Base-by-base conservation (phyloP, 257 asterid species). In the Echium plantagineum region DNA sequence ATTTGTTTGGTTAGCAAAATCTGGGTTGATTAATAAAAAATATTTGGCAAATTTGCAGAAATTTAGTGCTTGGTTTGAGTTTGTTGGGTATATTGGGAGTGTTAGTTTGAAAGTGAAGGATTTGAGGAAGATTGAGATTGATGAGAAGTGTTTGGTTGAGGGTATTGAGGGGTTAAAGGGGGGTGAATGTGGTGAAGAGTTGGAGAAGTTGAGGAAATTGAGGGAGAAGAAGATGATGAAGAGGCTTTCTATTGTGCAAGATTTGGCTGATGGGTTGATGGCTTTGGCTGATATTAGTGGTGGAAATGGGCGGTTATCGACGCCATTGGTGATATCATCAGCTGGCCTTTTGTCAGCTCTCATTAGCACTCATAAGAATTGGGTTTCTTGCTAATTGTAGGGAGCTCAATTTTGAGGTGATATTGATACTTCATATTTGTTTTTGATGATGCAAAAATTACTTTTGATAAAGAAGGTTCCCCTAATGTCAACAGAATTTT, bases 241-340 rank as follows among this genome's bases (percentile, higher is more conserved):
- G 81, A 72, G 83, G 80, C 80, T 91, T 7, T 85, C 96, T 16
- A 74, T 84, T 18, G 70, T 81, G 66, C 96, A 91, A 73, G 96
- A 91, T 70, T 72, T 91, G 58, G 96, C 95, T 1, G 98, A 91
- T 65, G 96, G 75, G 6, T 64, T 88, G 49, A 88, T 91, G 98
- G 93, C 96, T 18, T 55, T 85, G 66, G 96, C 85, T 15, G 98
- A 91, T 70, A 81, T 88, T 56, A 66, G 90, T 13, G 98, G 83
- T 56, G 95, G 96, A 46, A 63, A 71, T 28, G 95, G 96, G 35
- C 21, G 57, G 69, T 72, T 91, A 22, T 75, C 94, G 28, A 74
- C 73, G 46, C 93, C 94, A 18, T 68, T 78, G 9, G 21, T 89
- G 65, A 21, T 86, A 42, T 78, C 97, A 2, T 81, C 76, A 0